These are phyloP conservation scores for Mychonastes homosphaera DNA, from an alignment of 139 green algal species.

Conservation along the genomic window DNA sequence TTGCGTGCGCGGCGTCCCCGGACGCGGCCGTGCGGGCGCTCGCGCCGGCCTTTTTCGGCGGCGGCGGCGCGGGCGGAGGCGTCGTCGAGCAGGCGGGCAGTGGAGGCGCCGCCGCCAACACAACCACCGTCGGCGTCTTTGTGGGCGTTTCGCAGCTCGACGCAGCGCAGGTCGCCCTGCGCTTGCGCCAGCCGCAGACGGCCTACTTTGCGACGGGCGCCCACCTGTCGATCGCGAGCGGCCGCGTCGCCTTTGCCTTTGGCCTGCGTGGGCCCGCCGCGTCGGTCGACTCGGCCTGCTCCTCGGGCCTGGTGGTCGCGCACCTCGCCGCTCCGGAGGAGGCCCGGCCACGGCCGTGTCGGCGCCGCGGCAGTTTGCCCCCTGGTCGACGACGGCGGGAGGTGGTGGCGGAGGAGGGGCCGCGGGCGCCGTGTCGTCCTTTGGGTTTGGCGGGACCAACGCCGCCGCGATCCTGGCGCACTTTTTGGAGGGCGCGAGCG, in stretches of 20 bases:
- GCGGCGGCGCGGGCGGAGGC: too few species aligned
- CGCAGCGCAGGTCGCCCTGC: constrained; percentile 46
- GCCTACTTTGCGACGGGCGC: constrained; percentile 57
- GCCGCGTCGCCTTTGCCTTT: constrained; percentile 45
- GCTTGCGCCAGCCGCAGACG: constrained; percentile 24
- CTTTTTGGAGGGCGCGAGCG: too few species aligned
- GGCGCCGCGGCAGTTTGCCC: too few species aligned
- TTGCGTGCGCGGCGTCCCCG: neutral
- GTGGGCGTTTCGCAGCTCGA: constrained; percentile 65
- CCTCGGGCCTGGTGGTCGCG: constrained; percentile 46
- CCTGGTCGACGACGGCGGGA: too few species aligned
- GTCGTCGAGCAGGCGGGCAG: too few species aligned
- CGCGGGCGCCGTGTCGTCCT: too few species aligned
- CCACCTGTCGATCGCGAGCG: constrained; percentile 55
- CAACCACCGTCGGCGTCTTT: constrained; percentile 41
- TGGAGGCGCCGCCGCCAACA: too few species aligned
- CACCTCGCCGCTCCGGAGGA: constrained; percentile 44
- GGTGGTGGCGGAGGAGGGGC: too few species aligned
- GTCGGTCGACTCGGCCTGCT: constrained; percentile 74
- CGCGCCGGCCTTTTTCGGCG: constrained; percentile 53
- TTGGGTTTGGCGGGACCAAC: too few species aligned
- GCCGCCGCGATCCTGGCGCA: too few species aligned
- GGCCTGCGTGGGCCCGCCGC: constrained; percentile 49
- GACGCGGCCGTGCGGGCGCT: neutral
- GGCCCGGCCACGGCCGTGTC: too few species aligned